Conservation (phyloP, 768 basidiomycete species). For the Antrodiella citrinella region DNA sequence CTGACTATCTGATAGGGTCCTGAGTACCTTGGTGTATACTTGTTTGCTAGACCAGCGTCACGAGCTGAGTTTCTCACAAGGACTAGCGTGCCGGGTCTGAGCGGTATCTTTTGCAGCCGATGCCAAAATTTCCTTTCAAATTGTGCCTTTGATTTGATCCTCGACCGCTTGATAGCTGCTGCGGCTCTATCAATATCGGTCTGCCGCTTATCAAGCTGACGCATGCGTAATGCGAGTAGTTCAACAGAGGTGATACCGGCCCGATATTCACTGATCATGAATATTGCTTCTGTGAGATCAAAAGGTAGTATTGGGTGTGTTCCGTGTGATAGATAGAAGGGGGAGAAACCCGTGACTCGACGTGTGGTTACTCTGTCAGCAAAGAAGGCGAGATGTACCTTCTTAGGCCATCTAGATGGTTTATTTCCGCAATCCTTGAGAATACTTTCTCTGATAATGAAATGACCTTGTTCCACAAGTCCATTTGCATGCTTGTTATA, state of each 20-base stretch:
- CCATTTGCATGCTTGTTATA: conserved; percentile 22
- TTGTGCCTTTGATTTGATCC: conserved; percentile 16
- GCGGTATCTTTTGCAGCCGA: conserved; percentile 20
- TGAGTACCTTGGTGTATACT: conserved; percentile 18
- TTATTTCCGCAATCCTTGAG: conserved; percentile 15
- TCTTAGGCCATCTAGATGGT: conserved; percentile 14
- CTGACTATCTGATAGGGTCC: conserved; percentile 21
- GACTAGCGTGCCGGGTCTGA: conserved; percentile 21
- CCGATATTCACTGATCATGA: conserved; percentile 22
- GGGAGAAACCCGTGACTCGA: conserved; percentile 19
- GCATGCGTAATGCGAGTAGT: conserved; percentile 18
- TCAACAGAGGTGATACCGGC: conserved; percentile 16
- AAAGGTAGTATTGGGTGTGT: conserved; percentile 25
- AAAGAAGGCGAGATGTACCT: conserved; percentile 25
- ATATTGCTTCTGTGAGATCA: conserved; percentile 25
- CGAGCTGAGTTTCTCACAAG: conserved; percentile 22
- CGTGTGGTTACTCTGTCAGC: conserved; percentile 27
- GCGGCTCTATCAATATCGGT: conserved; percentile 17
- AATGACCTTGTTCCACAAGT: conserved; percentile 15
- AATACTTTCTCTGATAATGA: conserved; percentile 13
- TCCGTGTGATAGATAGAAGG: conserved; percentile 21
- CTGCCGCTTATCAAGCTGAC: conserved; percentile 19
- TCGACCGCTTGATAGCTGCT: conserved; percentile 9
- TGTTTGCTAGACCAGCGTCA: conserved; percentile 19
- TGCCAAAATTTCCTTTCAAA: conserved; percentile 20